A percentile compares a stretch with the other conserved stretches of the same genome.
Conservation (phyloP, 257 asterid genomes). For the Ballota nigra region DNA sequence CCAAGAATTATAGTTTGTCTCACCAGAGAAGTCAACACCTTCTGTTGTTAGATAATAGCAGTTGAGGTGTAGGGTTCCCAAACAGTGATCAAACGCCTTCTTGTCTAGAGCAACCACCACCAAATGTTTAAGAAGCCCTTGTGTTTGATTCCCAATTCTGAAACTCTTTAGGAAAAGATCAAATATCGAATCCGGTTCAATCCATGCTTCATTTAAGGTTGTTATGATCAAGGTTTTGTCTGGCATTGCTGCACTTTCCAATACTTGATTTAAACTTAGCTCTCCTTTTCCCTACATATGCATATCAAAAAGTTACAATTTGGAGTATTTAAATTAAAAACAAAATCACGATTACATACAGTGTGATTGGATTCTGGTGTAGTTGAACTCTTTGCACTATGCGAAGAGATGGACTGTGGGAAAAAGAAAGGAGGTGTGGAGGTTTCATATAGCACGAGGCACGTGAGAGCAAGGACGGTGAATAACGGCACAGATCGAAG, state of each 20-base stretch:
- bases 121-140: conserved; percentile 42
- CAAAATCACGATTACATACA: neutral
- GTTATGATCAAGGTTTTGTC: conserved; percentile 52
- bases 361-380: neutral
- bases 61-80: conserved; percentile 28
- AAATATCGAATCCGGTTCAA: conserved; percentile 37
- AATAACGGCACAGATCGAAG: conserved; percentile 14
- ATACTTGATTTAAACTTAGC: conserved; percentile 24
- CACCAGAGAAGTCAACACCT: conserved; percentile 38
- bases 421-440: neutral
- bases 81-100: conserved; percentile 40
- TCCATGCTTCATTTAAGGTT: conserved; percentile 54
- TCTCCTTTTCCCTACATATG: conserved; percentile 18
- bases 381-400: neutral
- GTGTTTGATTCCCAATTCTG: conserved; percentile 43
- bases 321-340: neutral
- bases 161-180: conserved; percentile 59
- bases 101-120: conserved; percentile 50
- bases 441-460: conserved; percentile 23
- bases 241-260: conserved; percentile 40
- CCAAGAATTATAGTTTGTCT: conserved; percentile 38
- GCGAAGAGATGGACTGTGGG: conserved; percentile 4
- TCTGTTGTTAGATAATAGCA: conserved; percentile 39
- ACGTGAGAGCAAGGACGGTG: conserved; percentile 14
- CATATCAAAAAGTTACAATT: neutral